Evolutionary conservation across 805 yeast species (phyloP).

Genomic region (Ogataea corticis): DNA sequence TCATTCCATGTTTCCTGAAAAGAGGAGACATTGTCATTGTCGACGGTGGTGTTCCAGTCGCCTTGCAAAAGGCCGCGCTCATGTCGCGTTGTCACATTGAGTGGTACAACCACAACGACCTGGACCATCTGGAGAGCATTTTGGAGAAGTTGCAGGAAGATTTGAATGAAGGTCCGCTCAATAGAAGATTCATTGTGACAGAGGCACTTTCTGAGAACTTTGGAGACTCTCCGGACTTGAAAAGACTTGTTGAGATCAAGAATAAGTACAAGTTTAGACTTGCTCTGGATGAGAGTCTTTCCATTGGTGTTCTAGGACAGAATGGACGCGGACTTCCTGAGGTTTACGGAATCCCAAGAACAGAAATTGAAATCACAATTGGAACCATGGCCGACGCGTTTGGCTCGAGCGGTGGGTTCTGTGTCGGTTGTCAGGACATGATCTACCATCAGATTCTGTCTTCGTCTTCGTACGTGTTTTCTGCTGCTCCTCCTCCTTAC

Average conservation of each 20-base stretch:
- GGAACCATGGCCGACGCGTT: conserved; percentile 83
- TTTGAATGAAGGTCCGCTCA: conserved; percentile 70
- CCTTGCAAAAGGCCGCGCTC: conserved; percentile 84
- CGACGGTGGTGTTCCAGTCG: conserved; percentile 72
- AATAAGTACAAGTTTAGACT: conserved; percentile 81
- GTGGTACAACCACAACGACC: conserved; percentile 85
- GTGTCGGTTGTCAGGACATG: conserved; percentile 82
- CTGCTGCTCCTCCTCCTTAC: conserved; percentile 94
- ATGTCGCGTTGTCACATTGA: conserved; percentile 84
- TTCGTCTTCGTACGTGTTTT: conserved; percentile 86
- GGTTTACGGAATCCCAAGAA: conserved; percentile 63
- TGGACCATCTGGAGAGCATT: conserved; percentile 74
- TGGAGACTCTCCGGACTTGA: conserved; percentile 79
- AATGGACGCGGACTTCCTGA: conserved; percentile 88
- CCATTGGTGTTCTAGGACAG: conserved; percentile 82
- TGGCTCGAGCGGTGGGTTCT: conserved; percentile 90
- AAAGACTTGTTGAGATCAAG: conserved; percentile 69
- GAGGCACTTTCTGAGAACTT: conserved; percentile 83
- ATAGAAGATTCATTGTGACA: conserved; percentile 86
- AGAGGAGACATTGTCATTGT: conserved; percentile 93
- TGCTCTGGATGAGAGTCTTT: conserved; percentile 82
- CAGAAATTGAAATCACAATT: conserved; percentile 78
- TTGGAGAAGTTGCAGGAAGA: conserved; percentile 61
- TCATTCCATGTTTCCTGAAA: conserved; percentile 89
- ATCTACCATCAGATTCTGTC: conserved; percentile 90